phyloP scores from a whole-genome alignment of 1,284 basidiomycete genomes.

The Bondarzewia mesenterica region DNA sequence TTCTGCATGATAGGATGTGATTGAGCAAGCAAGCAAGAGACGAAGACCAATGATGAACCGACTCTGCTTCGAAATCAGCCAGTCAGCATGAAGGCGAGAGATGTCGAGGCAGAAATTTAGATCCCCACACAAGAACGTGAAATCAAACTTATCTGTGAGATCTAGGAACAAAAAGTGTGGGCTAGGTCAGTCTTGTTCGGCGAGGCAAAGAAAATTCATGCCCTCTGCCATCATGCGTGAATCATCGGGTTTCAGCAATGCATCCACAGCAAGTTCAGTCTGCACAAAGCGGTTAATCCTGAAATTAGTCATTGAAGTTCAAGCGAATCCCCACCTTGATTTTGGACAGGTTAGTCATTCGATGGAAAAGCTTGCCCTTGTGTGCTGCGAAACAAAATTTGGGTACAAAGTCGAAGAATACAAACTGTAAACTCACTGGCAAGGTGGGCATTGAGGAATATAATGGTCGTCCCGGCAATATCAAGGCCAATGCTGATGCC shows the following conservation, averaged over 20 bases:
- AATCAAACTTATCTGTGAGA: constrained; percentile 77
- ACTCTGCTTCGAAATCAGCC: constrained; percentile 33
- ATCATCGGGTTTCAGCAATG: constrained; percentile 57
- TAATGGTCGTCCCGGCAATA: constrained; percentile 62
- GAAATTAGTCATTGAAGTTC: too few relatives aligned
- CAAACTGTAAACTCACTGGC: constrained; percentile 42
- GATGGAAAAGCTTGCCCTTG: constrained; percentile 59
- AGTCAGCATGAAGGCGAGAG: constrained; percentile 70
- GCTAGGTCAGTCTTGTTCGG: neutral
- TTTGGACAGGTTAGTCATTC: constrained; percentile 65
- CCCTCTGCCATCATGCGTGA: constrained; percentile 61
- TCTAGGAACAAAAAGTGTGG: constrained; percentile 31
- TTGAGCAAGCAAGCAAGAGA: neutral
- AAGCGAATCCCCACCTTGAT: constrained; percentile 71
- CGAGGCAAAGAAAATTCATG: constrained; percentile 16
- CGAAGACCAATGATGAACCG: too few relatives aligned
- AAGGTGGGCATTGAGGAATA: constrained; percentile 86
- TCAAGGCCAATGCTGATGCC: constrained; percentile 79
- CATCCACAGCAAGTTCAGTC: constrained; percentile 58
- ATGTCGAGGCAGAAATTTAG: constrained; percentile 74
- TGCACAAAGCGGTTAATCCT: constrained; percentile 24
- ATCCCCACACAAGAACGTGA: constrained; percentile 77
- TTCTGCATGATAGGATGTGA: constrained; percentile 30
- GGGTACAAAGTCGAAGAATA: neutral
- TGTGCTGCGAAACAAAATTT: constrained; percentile 55